Evolutionary conservation across 164 flowering plant genomes (phyloP), one percentile per base, ranked within the genome.

Genomic region (Aristolochia contorta): DNA sequence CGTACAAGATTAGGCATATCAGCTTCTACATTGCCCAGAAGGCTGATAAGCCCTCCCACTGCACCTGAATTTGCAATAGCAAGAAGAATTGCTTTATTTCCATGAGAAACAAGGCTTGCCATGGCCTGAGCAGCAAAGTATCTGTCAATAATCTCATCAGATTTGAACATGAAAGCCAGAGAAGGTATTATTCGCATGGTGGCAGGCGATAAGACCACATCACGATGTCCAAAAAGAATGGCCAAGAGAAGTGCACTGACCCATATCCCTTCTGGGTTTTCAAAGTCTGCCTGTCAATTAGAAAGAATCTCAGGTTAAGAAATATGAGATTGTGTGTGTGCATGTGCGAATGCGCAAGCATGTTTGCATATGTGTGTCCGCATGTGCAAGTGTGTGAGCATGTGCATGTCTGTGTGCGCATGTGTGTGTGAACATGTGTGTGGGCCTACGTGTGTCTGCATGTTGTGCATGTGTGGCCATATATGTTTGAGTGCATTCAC

Each of bases 41-140:
- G 68, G 20, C 75, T 67, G 67, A 81, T 70, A 52, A 89, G 65
- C 20, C 96, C 90, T 56, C 82, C 67, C 66, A 84, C 81, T 49
- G 88, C 97, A 58, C 88, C 97, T 18, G 97, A 85, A 64, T 85
- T 84, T 65, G 94, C 89, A 67, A 87, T 66, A 7, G 87, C 71
- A 58, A 85, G 79, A 61, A 71, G 77, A 58, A 79, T 79, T 58
- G 78, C 88, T 67, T 72, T 82, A 57, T 58, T 80, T 59, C 84
- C 83, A 63, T 72, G 74, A 66, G 74, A 62, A 59, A 81, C 87
- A 69, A 89, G 85, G 76, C 97, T 85, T 57, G 90, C 85, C 78
- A 87, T 77, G 54, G 91, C 86, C 68, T 89, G 91, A 54, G 94
- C 89, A 60, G 97, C 80, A 74, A 86, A 85, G 63, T 64, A 87